These are phyloP conservation scores for Postia placenta DNA, from an alignment of 768 basidiomycete species.

Conservation along the genomic window DNA sequence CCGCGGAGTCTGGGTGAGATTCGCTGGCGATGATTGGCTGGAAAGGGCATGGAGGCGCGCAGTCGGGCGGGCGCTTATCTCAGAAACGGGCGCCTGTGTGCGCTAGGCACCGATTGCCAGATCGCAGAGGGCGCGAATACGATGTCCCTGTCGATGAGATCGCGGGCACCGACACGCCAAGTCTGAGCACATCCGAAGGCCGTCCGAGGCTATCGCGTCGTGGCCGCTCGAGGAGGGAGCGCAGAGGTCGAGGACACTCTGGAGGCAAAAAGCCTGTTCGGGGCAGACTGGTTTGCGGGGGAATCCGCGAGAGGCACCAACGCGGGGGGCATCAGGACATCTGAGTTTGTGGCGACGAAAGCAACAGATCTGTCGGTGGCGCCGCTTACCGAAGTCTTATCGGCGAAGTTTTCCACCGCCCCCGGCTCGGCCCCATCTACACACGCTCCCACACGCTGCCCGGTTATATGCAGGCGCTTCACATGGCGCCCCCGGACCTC, in stretches of 20 bases:
- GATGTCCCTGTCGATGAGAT: too few species aligned
- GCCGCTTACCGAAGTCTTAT: not conserved
- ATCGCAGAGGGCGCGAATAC: too few species aligned
- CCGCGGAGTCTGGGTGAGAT: too few species aligned
- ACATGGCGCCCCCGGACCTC: not conserved
- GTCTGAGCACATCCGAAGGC: not conserved
- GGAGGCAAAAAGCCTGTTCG: too few species aligned
- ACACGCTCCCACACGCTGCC: not conserved
- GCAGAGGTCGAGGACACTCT: too few species aligned
- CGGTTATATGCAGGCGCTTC: not conserved
- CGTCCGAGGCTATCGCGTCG: not conserved
- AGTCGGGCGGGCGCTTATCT: too few species aligned
- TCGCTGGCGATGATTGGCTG: not conserved
- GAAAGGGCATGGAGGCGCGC: not conserved
- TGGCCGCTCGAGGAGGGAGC: too few species aligned
- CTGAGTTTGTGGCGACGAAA: not conserved
- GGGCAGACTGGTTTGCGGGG: too few species aligned
- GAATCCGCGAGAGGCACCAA: not conserved
- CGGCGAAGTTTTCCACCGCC: not conserved
- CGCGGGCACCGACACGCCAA: too few species aligned
- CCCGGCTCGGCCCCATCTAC: not conserved
- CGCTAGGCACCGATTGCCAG: too few species aligned
- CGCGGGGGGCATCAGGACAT: not conserved
- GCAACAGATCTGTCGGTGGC: not conserved
- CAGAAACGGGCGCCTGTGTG: too few species aligned